Evolutionary conservation across 177 flowering plant species (phyloP).

Genomic region (Vitis hybrid): DNA sequence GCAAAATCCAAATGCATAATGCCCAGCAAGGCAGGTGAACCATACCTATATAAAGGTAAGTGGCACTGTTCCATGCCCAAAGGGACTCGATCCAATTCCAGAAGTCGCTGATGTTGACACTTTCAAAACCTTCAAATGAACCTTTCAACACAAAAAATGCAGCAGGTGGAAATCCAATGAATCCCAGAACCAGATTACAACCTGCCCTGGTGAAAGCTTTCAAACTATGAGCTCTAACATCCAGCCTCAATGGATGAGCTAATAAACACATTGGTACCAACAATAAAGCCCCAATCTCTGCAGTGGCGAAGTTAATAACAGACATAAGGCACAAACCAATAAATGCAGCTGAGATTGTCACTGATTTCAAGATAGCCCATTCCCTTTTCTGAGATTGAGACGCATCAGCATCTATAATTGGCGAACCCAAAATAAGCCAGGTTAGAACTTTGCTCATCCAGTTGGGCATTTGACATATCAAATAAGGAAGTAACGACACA

Average conservation of each 20-base stretch:
- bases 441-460: constrained; percentile 29
- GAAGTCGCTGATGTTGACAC: constrained; percentile 53
- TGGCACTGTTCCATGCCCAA: constrained; percentile 93
- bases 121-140: constrained; percentile 35
- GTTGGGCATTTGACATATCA: constrained; percentile 51
- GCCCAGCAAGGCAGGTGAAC: constrained; percentile 92
- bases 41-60: constrained; percentile 73
- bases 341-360: constrained; percentile 63
- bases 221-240: constrained; percentile 25
- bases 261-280: constrained; percentile 82
- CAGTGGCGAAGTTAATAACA: constrained; percentile 86
- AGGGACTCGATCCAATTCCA: constrained; percentile 87
- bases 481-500: constrained; percentile 67
- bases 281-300: constrained; percentile 81
- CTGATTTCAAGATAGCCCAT: constrained; percentile 78
- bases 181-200: constrained; percentile 43
- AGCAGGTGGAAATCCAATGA: constrained; percentile 60
- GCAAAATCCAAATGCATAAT: constrained; percentile 44
- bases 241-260: constrained; percentile 56
- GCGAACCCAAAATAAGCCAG: constrained; percentile 61
- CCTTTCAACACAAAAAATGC: constrained; percentile 52
- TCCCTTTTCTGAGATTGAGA: constrained; percentile 30
- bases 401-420: constrained; percentile 19
- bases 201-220: constrained; percentile 33
- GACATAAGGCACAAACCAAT: constrained; percentile 91